Evolutionary conservation across 176 grass and related monocot genomes (phyloP).

Genomic region (Triticum aestivum): IWGSC_CS_RefSeq_v2.1 NC_057799.1:570562132-570562631

Average conservation of each 20-base stretch:
- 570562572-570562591: background rate
- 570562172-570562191: background rate
- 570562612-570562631: background rate
- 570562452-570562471: background rate
- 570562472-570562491: background rate
- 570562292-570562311: background rate
- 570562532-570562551: background rate
- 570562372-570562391: background rate
- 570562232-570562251: background rate
- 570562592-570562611: background rate
- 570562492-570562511: background rate
- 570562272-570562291: background rate
- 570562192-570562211: background rate
- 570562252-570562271: background rate
- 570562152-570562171: background rate
- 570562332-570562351: background rate
- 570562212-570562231: constrained; percentile 1
- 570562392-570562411: background rate
- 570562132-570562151: too few relatives aligned
- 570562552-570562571: background rate
- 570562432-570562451: background rate
- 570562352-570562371: background rate
- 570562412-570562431: background rate
- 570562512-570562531: background rate
- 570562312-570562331: background rate